Conservation (phyloP, 192 early-diverging fungal species). For the Neocallimastix lanati region DNA sequence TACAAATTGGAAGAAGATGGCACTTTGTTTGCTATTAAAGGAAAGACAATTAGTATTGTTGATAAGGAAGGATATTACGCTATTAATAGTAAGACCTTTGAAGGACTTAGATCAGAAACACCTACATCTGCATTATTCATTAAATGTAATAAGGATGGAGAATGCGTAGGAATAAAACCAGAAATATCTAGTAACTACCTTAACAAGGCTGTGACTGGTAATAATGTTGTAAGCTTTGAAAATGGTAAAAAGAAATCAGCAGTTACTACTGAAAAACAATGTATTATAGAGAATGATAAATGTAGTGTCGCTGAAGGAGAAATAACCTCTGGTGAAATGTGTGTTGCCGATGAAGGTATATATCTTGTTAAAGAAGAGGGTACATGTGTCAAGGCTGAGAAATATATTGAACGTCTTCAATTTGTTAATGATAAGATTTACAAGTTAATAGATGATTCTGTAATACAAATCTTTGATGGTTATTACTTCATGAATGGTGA, state of each 20-base stretch:
- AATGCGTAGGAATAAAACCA: not conserved
- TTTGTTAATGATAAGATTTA: not conserved
- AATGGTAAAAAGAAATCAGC: too few relatives aligned
- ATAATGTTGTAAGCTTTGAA: not conserved
- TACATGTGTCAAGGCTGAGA: not conserved
- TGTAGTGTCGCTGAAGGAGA: not conserved
- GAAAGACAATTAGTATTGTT: too few relatives aligned
- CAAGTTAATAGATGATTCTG: not conserved
- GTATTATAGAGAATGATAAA: not conserved
- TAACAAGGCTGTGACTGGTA: not conserved
- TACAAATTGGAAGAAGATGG: too few relatives aligned
- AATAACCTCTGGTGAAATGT: not conserved
- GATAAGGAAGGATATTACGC: not conserved
- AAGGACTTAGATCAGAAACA: not conserved
- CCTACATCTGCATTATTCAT: not conserved
- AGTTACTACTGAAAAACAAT: not conserved
- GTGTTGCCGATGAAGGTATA: not conserved
- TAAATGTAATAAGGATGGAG: not conserved
- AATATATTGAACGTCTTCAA: not conserved
- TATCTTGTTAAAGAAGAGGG: not conserved
- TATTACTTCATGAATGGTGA: not conserved
- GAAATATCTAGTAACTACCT: not conserved
- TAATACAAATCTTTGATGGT: not conserved
- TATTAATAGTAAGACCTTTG: not conserved
- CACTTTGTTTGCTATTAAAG: too few relatives aligned